Base-by-base conservation (phyloP, 169 alveolate genomes). In the Eimeria praecox region DNA sequence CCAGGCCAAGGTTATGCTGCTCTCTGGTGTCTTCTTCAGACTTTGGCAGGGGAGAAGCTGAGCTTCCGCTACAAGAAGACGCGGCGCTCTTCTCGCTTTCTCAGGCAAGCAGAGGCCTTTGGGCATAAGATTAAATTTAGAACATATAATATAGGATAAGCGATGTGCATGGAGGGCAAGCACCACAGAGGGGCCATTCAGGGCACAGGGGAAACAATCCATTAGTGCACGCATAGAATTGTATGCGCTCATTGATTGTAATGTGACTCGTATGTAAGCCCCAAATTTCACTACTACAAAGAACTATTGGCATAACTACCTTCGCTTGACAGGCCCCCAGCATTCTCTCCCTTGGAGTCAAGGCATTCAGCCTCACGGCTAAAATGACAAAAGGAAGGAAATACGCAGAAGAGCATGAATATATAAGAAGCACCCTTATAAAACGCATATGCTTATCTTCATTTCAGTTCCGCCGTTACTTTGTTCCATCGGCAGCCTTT, bases 11-110 rank as follows among this genome's bases (percentile, higher is more conserved):
- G 82, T n/a, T 35, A 71, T 16, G 82, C 22, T 46, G 54, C 33
- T 64, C 90, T 38, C 14, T 46, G n/a, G 33, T 44, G 73, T 56
- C n/a, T 35, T 24, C 27, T 71, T 38, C 95, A 49, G 97, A 98
- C 99, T 14, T 96, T 98, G 22, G 96, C 98, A 38, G 98, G 98
- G 71, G 99, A 98, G 80, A 98, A 97, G 35, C 82, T 98, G 62
- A 97, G 98, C 95, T 98, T 98, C 95, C 95, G 97, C 56, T 98
- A 97, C 93, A 96, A 97, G 80, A 98, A 98, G 94, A 97, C 97
- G 10, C 95, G 98, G 54, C 82, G 99, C 49, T 96, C 97, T 6
- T 97, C 98, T 46, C 96, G 98, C n/a, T 98, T 98, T 95, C 95
- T 97, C 75, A 35, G 96, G 96, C 92, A 89, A 40, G 95, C 88